Conservation (phyloP, 2,329 filamentous ascomycete genomes). For the Cercospora sp. region DNA sequence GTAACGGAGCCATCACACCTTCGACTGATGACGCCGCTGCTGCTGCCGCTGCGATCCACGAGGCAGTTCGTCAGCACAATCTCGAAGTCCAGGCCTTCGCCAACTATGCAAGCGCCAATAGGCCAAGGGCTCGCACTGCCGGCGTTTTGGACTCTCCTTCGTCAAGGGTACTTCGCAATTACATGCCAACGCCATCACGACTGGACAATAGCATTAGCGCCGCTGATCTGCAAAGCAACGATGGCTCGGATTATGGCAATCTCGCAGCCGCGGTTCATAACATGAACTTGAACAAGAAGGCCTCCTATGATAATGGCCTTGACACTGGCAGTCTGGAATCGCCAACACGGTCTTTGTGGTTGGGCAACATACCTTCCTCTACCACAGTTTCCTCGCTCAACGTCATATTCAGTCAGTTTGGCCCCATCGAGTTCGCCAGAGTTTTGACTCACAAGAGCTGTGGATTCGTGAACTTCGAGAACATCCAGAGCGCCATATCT, state of each 20-base stretch:
- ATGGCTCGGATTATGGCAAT: slow-evolving; percentile 76
- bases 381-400: slow-evolving; percentile 93
- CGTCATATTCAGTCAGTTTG: slow-evolving; percentile 93
- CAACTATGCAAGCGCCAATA: slow-evolving; percentile 74
- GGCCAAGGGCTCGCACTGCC: slow-evolving; percentile 86
- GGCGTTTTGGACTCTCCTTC: slow-evolving; percentile 82
- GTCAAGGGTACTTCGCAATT: slow-evolving; percentile 64
- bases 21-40: slow-evolving; percentile 59
- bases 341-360: slow-evolving; percentile 91
- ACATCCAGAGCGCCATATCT: slow-evolving; percentile 82
- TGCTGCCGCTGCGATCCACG: slow-evolving; percentile 59
- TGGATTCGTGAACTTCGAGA: slow-evolving; percentile 97
- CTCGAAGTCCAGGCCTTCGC: slow-evolving; percentile 90
- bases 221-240: slow-evolving; percentile 70
- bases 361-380: slow-evolving; percentile 94
- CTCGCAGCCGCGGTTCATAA: slow-evolving; percentile 79
- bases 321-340: slow-evolving; percentile 66
- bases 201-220: slow-evolving; percentile 75
- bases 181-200: slow-evolving; percentile 73
- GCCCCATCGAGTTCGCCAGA: slow-evolving; percentile 83
- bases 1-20: slow-evolving; percentile 60
- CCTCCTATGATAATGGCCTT: slow-evolving; percentile 65
- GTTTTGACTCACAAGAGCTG: slow-evolving; percentile 99
- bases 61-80: slow-evolving; percentile 85
- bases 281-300: slow-evolving; percentile 71